These are phyloP conservation scores for Conoideocrella luteorostrata DNA, from an alignment of 2,329 filamentous ascomycete species.

Conservation along the genomic window DNA sequence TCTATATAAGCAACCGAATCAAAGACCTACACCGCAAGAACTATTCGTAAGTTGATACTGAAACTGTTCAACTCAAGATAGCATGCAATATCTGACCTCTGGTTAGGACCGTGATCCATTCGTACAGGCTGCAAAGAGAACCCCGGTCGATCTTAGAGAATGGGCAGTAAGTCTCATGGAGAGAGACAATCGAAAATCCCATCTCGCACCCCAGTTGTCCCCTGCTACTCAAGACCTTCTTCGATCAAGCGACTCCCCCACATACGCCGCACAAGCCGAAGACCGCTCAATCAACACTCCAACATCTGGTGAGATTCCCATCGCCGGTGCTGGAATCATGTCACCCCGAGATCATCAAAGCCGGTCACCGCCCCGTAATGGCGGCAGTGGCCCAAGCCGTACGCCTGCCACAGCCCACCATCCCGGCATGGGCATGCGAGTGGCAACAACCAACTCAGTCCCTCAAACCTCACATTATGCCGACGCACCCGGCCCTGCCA, in stretches of 20 bases:
- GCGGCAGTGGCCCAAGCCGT: constrained; percentile 39
- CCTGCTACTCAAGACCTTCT: constrained; percentile 73
- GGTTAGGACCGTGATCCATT: constrained; percentile 82
- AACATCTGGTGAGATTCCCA: constrained; percentile 66
- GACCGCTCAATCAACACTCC: constrained; percentile 51
- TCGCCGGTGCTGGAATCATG: constrained; percentile 49
- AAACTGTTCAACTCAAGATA: too few species aligned
- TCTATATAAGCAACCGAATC: constrained; percentile 80
- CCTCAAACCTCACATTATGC: constrained; percentile 37
- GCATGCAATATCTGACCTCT: constrained; percentile 8
- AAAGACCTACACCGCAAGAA: constrained; percentile 86
- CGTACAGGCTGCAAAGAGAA: constrained; percentile 91
- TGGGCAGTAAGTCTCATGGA: constrained; percentile 96
- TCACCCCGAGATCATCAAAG: constrained; percentile 47
- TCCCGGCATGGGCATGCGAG: constrained; percentile 47
- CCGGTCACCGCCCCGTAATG: constrained; percentile 48
- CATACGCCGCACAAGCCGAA: constrained; percentile 31
- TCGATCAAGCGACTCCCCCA: constrained; percentile 56
- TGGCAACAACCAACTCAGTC: constrained; percentile 45
- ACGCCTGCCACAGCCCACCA: constrained; percentile 38
- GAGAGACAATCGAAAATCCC: constrained; percentile 89
- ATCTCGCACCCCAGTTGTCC: constrained; percentile 73
- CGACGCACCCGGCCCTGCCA: constrained; percentile 33
- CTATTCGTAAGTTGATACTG: constrained; percentile 61
- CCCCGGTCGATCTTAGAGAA: constrained; percentile 84